Evolutionary conservation across 129 eudicot species (phyloP), one percentile per base, ranked within the genome.

Genomic region (Cynara cardunculus): DNA sequence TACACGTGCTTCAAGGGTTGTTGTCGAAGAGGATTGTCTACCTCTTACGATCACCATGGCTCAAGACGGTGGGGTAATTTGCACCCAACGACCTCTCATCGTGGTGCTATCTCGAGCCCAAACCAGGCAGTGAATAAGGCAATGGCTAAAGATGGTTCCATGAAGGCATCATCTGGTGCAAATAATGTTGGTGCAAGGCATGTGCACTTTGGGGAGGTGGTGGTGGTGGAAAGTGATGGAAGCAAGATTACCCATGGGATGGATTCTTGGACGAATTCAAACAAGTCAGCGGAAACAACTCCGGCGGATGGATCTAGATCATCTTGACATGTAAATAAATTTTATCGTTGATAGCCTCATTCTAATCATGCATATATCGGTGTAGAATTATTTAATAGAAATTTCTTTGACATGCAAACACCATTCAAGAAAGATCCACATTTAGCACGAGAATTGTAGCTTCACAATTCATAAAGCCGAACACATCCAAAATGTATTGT

Each of bases 1-100:
- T 92, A 92, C 85, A 79, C 94, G 7, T 89, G 90, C 82, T 72
- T 81, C 31, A 91, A 91, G 80, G 82, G 74, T 31, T 89, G 90
- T 73, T 74, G 74, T 81, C 41, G 67, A n/a, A 71, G 82, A 13
- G 37, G 66, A 27, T 13, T 28, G 2, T 37, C 65, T 18, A 56
- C 74, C 49, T 35, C 65, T 0, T 53, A 79, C 11, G 84, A 78
- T 18, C 79, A 71, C 25, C 87, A 85, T 49, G 35, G n/a, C 30
- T 84, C 93, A 34, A 64, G 80, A 67, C 83, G 87, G 9, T 66
- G 46, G 53, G 73, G 41, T n/a, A 75, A 53, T 75, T 25, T 76
- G 46, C 78, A 62, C 53, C 74, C 82, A 14, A 3, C 73, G 8
- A 39, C 78, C 74, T 84, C 74, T 39, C 73, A 71, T 21, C 59